Conservation (phyloP, 768 basidiomycete species). For the Nevesoporus exiguus region DNA sequence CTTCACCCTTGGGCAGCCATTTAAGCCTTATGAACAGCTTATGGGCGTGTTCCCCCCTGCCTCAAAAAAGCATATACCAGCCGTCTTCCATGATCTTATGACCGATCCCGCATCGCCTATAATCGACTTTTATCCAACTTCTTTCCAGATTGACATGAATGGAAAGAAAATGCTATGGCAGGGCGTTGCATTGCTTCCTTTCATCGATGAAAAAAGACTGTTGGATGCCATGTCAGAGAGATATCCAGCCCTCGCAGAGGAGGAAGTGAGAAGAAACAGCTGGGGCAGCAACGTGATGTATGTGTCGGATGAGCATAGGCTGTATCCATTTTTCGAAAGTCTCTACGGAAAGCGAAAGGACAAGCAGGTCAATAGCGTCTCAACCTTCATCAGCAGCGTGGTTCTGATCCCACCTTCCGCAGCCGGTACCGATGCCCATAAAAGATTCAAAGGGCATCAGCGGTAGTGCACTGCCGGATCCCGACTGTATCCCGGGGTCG, state of each 20-base stretch:
- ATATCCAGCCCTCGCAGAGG: conserved; percentile 67
- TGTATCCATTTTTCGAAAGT: conserved; percentile 85
- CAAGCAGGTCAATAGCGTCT: conserved; percentile 52
- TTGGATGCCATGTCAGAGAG: conserved; percentile 75
- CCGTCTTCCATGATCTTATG: conserved; percentile 86
- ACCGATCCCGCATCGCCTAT: conserved; percentile 83
- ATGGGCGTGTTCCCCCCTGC: conserved; percentile 95
- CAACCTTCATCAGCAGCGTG: neutral
- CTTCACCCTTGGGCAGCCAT: conserved; percentile 81
- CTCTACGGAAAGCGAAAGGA: conserved; percentile 89
- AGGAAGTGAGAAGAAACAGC: conserved; percentile 78
- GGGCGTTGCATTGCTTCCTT: conserved; percentile 93
- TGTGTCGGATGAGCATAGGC: conserved; percentile 75
- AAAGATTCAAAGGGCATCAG: conserved; percentile 73
- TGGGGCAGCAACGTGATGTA: conserved; percentile 85
- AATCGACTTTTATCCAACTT: conserved; percentile 89
- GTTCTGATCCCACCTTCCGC: conserved; percentile 18
- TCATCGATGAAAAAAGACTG: conserved; percentile 85
- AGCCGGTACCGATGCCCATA: conserved; percentile 76
- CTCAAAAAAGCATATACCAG: conserved; percentile 87
- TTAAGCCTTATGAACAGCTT: conserved; percentile 95
- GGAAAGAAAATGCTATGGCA: conserved; percentile 99
- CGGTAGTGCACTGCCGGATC: conserved; percentile 78
- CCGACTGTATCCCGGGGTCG: conserved; percentile 87
- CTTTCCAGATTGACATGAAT: conserved; percentile 98